phyloP scores from a whole-genome alignment of 1,284 basidiomycete species.

The Athelia psychrophila region DNA sequence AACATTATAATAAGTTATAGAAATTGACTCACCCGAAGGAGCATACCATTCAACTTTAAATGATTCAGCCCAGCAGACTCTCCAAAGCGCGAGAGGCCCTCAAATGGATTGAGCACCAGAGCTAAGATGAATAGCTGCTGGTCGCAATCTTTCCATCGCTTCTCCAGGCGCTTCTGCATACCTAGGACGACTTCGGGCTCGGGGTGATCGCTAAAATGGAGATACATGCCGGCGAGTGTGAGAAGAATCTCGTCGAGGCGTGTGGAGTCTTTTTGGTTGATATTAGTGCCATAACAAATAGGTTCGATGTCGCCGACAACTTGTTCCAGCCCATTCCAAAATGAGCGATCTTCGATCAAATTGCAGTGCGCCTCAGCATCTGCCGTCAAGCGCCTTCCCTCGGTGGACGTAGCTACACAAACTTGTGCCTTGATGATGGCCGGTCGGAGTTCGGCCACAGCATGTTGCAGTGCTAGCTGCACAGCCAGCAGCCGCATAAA shows the following conservation, averaged over 20 bases:
- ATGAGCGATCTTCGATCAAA: background rate
- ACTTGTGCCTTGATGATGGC: slow-evolving; percentile 12
- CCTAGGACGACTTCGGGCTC: background rate
- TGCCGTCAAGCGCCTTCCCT: slow-evolving; percentile 1
- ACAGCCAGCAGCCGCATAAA: slow-evolving; percentile 10
- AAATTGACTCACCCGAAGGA: background rate
- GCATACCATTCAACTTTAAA: background rate
- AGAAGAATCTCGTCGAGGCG: background rate
- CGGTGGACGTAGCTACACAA: slow-evolving; percentile 6
- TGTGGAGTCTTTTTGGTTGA: background rate
- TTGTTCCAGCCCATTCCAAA: background rate
- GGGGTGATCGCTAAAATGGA: slow-evolving; percentile 1
- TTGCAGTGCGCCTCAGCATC: background rate
- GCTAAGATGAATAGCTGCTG: slow-evolving; percentile 6
- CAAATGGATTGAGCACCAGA: slow-evolving; percentile 8
- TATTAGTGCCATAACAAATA: background rate
- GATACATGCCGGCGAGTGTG: background rate
- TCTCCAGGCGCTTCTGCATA: slow-evolving; percentile 8
- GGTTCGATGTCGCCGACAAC: background rate
- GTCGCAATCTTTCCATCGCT: slow-evolving; percentile 9
- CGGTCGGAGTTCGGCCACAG: background rate
- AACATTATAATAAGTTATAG: background rate
- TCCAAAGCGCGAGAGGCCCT: slow-evolving; percentile 4
- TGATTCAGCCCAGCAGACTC: slow-evolving; percentile 2
- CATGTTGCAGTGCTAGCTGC: slow-evolving; percentile 5